A percentile compares a stretch with the other conserved stretches of the same genome.
Evolutionary conservation across 139 green algal species (phyloP).

Genomic region (Astrephomene gubernaculifera): DNA sequence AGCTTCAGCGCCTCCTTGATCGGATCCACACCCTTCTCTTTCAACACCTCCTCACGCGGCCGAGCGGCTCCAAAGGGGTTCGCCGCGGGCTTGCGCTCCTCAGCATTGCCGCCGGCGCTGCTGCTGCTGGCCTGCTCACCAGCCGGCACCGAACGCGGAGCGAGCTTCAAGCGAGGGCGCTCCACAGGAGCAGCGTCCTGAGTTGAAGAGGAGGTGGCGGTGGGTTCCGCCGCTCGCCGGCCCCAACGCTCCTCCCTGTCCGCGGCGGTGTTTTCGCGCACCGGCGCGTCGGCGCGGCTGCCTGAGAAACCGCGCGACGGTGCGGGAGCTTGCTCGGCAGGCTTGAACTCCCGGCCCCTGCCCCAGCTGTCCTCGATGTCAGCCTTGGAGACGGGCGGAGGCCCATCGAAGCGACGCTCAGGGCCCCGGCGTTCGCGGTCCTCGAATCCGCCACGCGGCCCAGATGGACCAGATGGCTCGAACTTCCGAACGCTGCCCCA

Average conservation of each 20-base stretch:
- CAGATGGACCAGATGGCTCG: constrained; percentile 48
- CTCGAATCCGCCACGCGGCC: constrained; percentile 22
- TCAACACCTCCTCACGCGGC: constrained; percentile 91
- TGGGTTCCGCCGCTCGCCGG: neutral
- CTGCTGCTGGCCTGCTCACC: neutral
- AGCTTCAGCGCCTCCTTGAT: constrained; percentile 75
- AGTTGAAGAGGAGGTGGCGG: neutral
- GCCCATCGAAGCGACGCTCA: constrained; percentile 20
- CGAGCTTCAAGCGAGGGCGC: constrained; percentile 71
- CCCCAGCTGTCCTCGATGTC: constrained; percentile 60
- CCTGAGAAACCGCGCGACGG: neutral
- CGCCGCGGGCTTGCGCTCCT: constrained; percentile 39
- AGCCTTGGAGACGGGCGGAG: constrained; percentile 28
- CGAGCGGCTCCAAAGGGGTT: constrained; percentile 89
- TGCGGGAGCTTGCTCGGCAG: neutral
- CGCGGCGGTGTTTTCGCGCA: neutral
- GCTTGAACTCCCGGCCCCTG: constrained; percentile 39
- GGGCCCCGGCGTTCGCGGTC: constrained; percentile 12
- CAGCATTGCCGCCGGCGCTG: neutral
- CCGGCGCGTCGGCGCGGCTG: neutral
- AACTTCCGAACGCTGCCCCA: constrained; percentile 81
- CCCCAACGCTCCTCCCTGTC: constrained; percentile 21
- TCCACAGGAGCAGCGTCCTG: neutral
- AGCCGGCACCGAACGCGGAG: constrained; percentile 42
- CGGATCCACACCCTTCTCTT: constrained; percentile 87